A percentile compares a stretch with the other conserved stretches of the same genome.
These are phyloP conservation scores for Hortaea sp. DNA, from an alignment of 2,329 filamentous ascomycete genomes.

Conservation along the genomic window DNA sequence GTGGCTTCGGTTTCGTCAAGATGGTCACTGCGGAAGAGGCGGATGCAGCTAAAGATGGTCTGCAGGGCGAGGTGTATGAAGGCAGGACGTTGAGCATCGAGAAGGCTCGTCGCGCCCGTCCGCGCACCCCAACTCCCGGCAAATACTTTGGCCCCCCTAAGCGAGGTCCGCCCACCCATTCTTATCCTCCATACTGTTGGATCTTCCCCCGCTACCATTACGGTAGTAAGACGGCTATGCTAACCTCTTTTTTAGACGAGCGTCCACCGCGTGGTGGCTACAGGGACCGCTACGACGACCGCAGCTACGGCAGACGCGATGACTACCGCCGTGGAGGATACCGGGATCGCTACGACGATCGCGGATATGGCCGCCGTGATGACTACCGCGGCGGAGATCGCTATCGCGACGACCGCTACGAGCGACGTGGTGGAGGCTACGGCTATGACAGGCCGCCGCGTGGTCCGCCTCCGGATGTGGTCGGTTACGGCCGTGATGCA, in stretches of 20 bases:
- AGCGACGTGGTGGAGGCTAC: conserved; percentile 18
- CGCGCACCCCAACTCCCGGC: conserved; percentile 90
- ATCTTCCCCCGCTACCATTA: conserved; percentile 3
- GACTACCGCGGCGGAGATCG: conserved; percentile 28
- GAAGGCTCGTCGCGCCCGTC: conserved; percentile 91
- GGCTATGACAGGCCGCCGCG: conserved; percentile 23
- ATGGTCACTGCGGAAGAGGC: conserved; percentile 94
- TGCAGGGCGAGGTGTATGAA: conserved; percentile 91
- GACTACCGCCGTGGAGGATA: conserved; percentile 38
- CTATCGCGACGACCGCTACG: conserved; percentile 14
- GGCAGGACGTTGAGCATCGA: conserved; percentile 95
- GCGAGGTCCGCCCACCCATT: conserved; percentile 37
- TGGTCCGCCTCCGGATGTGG: conserved; percentile 18
- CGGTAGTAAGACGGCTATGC: conserved; percentile 9
- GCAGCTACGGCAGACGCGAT: conserved; percentile 35
- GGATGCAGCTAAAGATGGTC: conserved; percentile 89
- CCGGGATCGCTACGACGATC: conserved; percentile 53
- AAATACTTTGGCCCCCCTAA: conserved; percentile 99
- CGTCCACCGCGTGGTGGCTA: conserved; percentile 37
- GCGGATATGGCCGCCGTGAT: conserved; percentile 49
- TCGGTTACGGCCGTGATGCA: conserved; percentile 10
- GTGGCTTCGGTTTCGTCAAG: conserved; percentile 98
- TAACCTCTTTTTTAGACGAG: conserved; percentile 28
- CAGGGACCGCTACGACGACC: conserved; percentile 37
- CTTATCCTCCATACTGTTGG: conserved; percentile 3